Conservation (phyloP, 768 basidiomycete species). For the Mycena sanguinolenta region DNA sequence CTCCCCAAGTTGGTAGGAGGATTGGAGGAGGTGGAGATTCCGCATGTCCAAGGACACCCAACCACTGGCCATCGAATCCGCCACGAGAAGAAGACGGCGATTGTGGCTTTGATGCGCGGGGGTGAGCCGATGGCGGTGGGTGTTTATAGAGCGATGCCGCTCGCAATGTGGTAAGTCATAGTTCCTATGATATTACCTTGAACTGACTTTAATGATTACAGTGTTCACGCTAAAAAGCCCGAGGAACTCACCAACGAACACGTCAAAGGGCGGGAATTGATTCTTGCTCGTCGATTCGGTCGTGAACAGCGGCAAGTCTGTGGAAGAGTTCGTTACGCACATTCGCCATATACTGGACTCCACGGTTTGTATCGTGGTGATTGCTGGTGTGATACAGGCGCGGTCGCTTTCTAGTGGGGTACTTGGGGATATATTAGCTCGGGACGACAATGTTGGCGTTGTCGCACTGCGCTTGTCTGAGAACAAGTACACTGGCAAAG, state of each 20-base stretch:
- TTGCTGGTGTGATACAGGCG: conserved; percentile 38
- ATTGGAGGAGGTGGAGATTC: conserved; percentile 40
- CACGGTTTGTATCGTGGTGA: conserved; percentile 35
- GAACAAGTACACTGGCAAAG: conserved; percentile 41
- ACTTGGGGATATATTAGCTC: conserved; percentile 33
- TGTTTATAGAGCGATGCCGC: conserved; percentile 35
- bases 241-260: conserved; percentile 36
- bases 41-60: conserved; percentile 40
- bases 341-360: conserved; percentile 35
- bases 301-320: conserved; percentile 43
- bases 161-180: conserved; percentile 40
- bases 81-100: conserved; percentile 38
- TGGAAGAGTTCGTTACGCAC: conserved; percentile 38
- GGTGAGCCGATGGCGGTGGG: conserved; percentile 43
- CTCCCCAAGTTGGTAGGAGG: conserved; percentile 40
- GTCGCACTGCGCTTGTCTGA: conserved; percentile 40
- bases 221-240: conserved; percentile 41
- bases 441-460: conserved; percentile 36
- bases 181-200: not conserved
- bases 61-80: conserved; percentile 40
- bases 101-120: conserved; percentile 43
- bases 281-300: conserved; percentile 43
- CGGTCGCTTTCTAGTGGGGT: conserved; percentile 30
- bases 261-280: conserved; percentile 28
- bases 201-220: conserved; percentile 21